Evolutionary conservation across 768 basidiomycete species (phyloP), one percentile per base, ranked within the genome.

Genomic region (Exidia glandulosa): DNA sequence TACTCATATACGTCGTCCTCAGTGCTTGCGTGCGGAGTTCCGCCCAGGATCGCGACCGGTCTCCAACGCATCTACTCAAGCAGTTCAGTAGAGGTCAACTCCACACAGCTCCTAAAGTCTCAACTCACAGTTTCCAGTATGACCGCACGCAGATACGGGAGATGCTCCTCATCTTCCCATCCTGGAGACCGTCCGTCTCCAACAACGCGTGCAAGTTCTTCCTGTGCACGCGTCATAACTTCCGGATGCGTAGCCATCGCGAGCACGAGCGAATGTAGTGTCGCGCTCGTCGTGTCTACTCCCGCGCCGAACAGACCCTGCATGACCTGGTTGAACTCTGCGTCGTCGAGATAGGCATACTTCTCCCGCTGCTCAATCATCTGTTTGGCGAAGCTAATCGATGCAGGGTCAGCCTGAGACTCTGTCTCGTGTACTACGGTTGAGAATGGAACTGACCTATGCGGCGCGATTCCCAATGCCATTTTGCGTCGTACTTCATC

Each of bases 181-280:
- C 34, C 34, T 7, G 34, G 34, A 16, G 34, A 36, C 34, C 34
- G 7, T 16, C 7, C 34, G 34, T 36, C 34, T 16, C 34, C 34
- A 16, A 36, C 34, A 16, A 36, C 34, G 34, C 34, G 34, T 16
- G 34, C 34, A 7, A 36, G 7, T 48, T 25, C 34, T 16, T 36
- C 34, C 7, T 67, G 66, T 19, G 61, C 62, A 2, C 62, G 57
- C 36, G 32, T 32, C 54, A 48, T 66, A 25, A 59, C 66, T 41
- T 62, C 64, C 12, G 60, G 63, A 59, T 60, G 59, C 34, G 62
- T 57, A 23, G 63, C 68, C 66, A 59, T 66, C 32, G 64, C 66
- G 32, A 63, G 61, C 10, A 63, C 48, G 58, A 61, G 65, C 32
- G 45, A 62, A 16, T 36, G 34, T 31, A 65, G 33, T 2, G 62